Evolutionary conservation across 202 grass and related monocot genomes (phyloP).

Genomic region (Panicum virgatum): DNA sequence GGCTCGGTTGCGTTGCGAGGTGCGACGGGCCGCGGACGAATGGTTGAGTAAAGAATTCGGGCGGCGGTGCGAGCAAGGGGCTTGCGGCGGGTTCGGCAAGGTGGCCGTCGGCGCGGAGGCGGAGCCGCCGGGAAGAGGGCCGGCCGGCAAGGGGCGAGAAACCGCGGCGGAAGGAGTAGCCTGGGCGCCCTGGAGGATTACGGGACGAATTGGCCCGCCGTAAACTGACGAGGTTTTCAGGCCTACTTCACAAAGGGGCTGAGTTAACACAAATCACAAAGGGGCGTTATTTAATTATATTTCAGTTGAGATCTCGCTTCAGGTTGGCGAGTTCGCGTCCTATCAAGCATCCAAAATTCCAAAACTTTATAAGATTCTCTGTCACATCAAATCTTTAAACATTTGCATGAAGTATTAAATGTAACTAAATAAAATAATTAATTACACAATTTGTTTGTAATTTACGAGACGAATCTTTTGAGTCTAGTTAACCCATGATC

Average conservation of each 20-base stretch:
- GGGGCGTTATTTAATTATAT: too few species aligned
- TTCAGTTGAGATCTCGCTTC: too few species aligned
- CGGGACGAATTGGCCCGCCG: not conserved
- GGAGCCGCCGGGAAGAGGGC: not conserved
- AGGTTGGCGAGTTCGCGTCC: not conserved
- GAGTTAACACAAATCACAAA: too few species aligned
- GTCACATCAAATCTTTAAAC: too few species aligned
- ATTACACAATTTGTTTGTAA: too few species aligned
- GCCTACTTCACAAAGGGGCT: too few species aligned
- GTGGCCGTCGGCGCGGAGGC: not conserved
- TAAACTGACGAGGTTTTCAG: not conserved
- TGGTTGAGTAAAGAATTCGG: constrained; percentile 26
- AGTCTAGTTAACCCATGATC: too few species aligned
- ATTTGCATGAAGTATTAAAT: too few species aligned
- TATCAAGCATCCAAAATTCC: too few species aligned
- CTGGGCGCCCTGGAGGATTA: not conserved
- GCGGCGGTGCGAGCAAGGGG: constrained; percentile 29
- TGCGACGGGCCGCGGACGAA: not conserved
- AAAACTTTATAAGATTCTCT: too few species aligned
- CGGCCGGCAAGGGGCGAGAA: not conserved
- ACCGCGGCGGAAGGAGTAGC: constrained; percentile 1
- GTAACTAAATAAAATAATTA: too few species aligned
- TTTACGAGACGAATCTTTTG: too few species aligned
- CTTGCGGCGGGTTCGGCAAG: not conserved
- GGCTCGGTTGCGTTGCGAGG: not conserved